These are phyloP conservation scores for Xanthoconium purpureum DNA, from an alignment of 768 basidiomycete species.

Conservation along the genomic window DNA sequence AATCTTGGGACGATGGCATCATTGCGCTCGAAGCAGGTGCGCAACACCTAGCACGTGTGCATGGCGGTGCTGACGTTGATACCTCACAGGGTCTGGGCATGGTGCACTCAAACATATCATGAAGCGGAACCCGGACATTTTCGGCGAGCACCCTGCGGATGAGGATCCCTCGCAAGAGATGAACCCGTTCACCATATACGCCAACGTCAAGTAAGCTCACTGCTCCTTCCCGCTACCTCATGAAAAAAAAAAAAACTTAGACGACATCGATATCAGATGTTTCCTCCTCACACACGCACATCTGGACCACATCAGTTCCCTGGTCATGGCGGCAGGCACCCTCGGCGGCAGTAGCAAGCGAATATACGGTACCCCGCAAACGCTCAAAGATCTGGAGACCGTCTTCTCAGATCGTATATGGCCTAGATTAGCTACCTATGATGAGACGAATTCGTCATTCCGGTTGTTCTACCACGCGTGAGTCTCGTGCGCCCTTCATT, in stretches of 20 bases:
- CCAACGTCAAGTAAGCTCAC: slow-evolving; percentile 32
- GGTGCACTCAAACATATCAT: slow-evolving; percentile 72
- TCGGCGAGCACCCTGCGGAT: slow-evolving; percentile 32
- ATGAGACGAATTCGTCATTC: slow-evolving; percentile 55
- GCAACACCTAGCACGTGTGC: neutral
- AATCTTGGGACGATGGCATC: slow-evolving; percentile 77
- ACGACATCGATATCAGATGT: slow-evolving; percentile 44
- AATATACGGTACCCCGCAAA: slow-evolving; percentile 57
- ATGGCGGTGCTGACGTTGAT: neutral
- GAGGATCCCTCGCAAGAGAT: slow-evolving; percentile 11
- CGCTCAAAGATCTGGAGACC: slow-evolving; percentile 64
- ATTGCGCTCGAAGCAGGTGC: slow-evolving; percentile 85
- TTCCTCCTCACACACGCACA: slow-evolving; percentile 89
- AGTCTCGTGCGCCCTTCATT: slow-evolving; percentile 27
- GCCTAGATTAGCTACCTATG: slow-evolving; percentile 81
- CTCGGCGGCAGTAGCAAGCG: slow-evolving; percentile 58
- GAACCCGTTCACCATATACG: slow-evolving; percentile 28
- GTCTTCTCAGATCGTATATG: slow-evolving; percentile 79
- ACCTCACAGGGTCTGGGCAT: slow-evolving; percentile 69
- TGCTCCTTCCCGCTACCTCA: neutral
- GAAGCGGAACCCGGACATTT: slow-evolving; percentile 50
- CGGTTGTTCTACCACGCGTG: slow-evolving; percentile 66
- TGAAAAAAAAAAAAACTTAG: neutral
- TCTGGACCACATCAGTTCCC: slow-evolving; percentile 82
- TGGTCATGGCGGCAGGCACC: slow-evolving; percentile 83